Base-by-base conservation (phyloP, 306 rosid genomes). In the Castanea mollissima region DNA sequence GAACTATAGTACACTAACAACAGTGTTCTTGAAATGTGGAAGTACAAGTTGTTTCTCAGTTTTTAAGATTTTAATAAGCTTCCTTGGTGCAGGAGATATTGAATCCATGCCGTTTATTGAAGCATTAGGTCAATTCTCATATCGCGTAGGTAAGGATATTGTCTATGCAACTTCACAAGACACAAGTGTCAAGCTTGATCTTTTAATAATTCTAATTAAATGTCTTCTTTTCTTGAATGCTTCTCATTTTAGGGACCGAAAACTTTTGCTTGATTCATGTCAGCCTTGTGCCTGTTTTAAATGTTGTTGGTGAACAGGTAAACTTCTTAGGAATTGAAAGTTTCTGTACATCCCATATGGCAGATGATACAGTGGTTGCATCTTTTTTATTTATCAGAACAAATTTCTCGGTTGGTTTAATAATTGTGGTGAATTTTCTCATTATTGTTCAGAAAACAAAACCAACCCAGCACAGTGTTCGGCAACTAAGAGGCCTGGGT, bases 381-480 rank as follows among this genome's bases (percentile, higher is more conserved):
- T 18, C 51, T 64, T 44, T 18, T 41, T 29, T 49, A 41, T 20
- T 68, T 29, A 69, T 41, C 19, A 38, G 4, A 58, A 51, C 32
- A 78, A 78, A 11, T 44, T 77, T 3, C 27, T 27, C 27, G 54
- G 68, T 58, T n/a, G 32, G n/a, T 8, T 55, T 77, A 73, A 76
- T 85, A 71, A 75, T 54, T 77, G 65, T 63, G 8, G 31, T 51
- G 41, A 81, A 38, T 78, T 74, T 23, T 77, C 69, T 82, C 59
- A 3, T 18, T 27, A 19, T 49, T 69, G 31, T 77, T 46, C 86
- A 92, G 97, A 92, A 92, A 91, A 92, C 97, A 75, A 92, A 92
- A 84, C 97, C 97, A 69, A 92, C 97, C 80, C 97, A 92, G 86
- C 96, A 91, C 60, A 92, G 97, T 79, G 97, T 92, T 76, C 92